Conservation (phyloP, 2,329 filamentous ascomycete genomes). For the Ophiosphaerella korrae region DNA sequence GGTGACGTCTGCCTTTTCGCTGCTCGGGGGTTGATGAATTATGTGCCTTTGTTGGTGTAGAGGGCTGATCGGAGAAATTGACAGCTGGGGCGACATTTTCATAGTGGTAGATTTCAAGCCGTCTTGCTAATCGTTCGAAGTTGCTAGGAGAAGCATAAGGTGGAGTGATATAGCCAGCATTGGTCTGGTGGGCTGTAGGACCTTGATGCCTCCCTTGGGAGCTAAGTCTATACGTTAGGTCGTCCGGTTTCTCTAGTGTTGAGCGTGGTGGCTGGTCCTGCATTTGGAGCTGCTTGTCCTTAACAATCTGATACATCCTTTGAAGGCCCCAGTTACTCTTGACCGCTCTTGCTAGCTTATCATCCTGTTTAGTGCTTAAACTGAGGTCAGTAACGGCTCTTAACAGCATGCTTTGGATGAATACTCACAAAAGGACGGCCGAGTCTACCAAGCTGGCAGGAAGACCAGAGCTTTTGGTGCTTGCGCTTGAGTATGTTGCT, state of each 20-base stretch:
- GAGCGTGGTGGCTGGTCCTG: background rate
- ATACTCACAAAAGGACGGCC: background rate
- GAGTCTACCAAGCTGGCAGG: background rate
- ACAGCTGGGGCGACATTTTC: too few relatives aligned
- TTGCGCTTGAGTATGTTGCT: too few relatives aligned
- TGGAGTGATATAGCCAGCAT: too few relatives aligned
- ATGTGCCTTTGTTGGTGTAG: background rate
- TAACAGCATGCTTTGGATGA: background rate
- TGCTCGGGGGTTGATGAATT: background rate
- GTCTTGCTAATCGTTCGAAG: too few relatives aligned
- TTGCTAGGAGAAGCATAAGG: too few relatives aligned
- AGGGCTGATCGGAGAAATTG: background rate
- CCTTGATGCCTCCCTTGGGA: background rate
- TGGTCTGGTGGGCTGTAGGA: too few relatives aligned
- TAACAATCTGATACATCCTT: background rate
- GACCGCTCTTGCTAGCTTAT: background rate
- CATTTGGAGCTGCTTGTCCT: background rate
- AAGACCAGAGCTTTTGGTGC: background rate
- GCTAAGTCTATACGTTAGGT: background rate
- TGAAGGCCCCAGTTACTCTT: background rate
- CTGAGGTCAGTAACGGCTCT: background rate
- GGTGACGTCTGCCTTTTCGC: slow-evolving; percentile 10
- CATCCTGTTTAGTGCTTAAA: background rate
- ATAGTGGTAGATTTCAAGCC: too few relatives aligned
- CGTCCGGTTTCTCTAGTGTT: background rate